Conservation (phyloP, 2,329 filamentous ascomycete species). For the Diaporthe sp. region DNA sequence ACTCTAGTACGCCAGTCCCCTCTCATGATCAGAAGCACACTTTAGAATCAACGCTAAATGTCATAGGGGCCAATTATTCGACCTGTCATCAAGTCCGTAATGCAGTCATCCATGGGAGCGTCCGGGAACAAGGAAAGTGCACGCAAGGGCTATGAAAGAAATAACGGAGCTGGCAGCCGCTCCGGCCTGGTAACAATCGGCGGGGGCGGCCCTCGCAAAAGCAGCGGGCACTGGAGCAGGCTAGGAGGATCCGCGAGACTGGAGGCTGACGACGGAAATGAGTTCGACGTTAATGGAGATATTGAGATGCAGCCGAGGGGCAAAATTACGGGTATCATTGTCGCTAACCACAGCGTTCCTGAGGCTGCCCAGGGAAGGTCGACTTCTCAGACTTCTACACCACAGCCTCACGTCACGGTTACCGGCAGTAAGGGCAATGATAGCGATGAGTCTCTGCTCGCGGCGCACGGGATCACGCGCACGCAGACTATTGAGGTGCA, state of each 20-base stretch:
- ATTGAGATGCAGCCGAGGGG: slow-evolving; percentile 8
- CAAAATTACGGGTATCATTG: neutral
- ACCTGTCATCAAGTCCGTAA: slow-evolving; percentile 24
- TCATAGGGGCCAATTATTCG: slow-evolving; percentile 19
- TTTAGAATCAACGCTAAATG: neutral
- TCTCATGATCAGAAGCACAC: neutral
- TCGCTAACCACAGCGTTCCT: neutral
- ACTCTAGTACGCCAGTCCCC: neutral
- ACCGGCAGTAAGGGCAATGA: slow-evolving; percentile 6
- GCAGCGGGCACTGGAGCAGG: slow-evolving; percentile 12
- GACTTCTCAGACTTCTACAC: too few relatives aligned
- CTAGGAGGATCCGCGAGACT: slow-evolving; percentile 1
- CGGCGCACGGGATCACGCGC: slow-evolving; percentile 17
- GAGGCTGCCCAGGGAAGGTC: neutral
- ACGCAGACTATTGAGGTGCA: slow-evolving; percentile 21
- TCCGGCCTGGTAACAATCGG: slow-evolving; percentile 21
- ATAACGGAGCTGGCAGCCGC: neutral
- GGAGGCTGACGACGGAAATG: neutral
- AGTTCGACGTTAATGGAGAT: neutral
- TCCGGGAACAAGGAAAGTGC: slow-evolving; percentile 8
- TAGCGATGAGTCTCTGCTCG: slow-evolving; percentile 25
- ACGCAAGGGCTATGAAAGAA: neutral
- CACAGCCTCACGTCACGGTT: neutral
- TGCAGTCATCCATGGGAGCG: slow-evolving; percentile 10
- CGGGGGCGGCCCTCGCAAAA: slow-evolving; percentile 3